phyloP scores from a whole-genome alignment of 192 early-diverging fungal genomes.

The Coemansia sp. region DNA sequence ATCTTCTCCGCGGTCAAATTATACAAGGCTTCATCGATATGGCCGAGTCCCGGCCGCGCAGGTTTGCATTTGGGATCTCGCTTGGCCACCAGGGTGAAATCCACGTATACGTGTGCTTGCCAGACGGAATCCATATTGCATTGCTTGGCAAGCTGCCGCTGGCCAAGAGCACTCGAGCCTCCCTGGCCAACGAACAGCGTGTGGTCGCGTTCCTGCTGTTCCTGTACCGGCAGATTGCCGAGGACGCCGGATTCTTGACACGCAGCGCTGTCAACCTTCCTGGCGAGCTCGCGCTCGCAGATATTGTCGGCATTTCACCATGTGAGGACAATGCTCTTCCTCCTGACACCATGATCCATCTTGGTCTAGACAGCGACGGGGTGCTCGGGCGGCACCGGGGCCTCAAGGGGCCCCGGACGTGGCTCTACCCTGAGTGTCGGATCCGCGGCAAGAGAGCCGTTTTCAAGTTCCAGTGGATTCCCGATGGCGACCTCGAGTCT shows the following conservation, averaged over 20 bases:
- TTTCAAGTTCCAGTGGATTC: conserved; percentile 1
- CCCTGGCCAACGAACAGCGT: background rate
- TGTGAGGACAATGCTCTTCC: background rate
- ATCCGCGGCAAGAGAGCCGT: background rate
- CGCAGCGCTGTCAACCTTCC: background rate
- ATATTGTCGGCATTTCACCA: background rate
- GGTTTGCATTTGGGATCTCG: background rate
- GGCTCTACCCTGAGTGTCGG: background rate
- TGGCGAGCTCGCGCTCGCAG: background rate
- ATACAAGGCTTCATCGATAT: conserved; percentile 3
- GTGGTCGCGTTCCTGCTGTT: background rate
- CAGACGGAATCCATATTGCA: background rate
- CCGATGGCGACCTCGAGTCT: background rate
- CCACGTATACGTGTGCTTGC: background rate
- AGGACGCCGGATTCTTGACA: conserved; percentile 1
- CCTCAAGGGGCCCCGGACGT: background rate
- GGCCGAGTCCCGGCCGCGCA: conserved; percentile 2
- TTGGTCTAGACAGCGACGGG: background rate
- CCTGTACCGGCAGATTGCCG: background rate
- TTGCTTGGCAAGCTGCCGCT: background rate
- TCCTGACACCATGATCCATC: background rate
- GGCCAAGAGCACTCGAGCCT: background rate
- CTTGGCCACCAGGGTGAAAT: background rate
- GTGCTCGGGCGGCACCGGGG: background rate
- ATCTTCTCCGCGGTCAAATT: background rate